Evolutionary conservation across 139 green algal species (phyloP).

Genomic region (Yamagishiella unicocca): DNA sequence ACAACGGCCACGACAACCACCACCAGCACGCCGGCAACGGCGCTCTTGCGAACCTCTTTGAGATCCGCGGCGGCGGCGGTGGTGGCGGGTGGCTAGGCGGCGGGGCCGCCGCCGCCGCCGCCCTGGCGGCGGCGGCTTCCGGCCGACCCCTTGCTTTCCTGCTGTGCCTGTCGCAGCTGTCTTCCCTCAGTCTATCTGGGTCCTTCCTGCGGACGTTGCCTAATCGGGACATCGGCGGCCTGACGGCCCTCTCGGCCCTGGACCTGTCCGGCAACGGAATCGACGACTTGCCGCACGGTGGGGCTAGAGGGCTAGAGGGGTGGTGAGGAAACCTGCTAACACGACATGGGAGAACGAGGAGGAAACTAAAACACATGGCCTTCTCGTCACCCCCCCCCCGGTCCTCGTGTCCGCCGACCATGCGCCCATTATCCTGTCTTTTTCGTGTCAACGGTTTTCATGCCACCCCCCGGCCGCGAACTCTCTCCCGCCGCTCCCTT

Average conservation of each 20-base stretch:
- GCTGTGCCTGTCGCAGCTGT: not conserved
- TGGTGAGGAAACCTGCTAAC: no score
- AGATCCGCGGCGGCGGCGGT: not conserved
- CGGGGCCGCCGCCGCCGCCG: not conserved
- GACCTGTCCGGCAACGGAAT: slow-evolving; percentile 20
- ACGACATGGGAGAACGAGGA: no score
- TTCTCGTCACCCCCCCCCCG: no score
- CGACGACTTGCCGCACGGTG: slow-evolving; percentile 30
- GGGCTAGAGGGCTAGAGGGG: no score
- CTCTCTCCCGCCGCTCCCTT: no score
- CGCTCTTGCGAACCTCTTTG: not conserved
- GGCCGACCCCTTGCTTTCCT: slow-evolving; percentile 24
- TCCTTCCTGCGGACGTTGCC: slow-evolving; percentile 31
- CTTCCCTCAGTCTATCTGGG: not conserved
- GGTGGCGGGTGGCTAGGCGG: not conserved
- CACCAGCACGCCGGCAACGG: not conserved
- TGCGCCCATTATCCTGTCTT: no score
- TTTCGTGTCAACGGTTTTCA: no score
- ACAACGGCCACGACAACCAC: not conserved
- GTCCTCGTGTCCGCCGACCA: no score
- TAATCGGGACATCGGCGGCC: not conserved
- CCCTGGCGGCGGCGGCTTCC: not conserved
- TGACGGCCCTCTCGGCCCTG: not conserved
- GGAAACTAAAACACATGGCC: no score
- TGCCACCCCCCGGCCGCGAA: no score